Conservation (phyloP, 2,329 filamentous ascomycete species). For the Aspergillus vadensis region DNA sequence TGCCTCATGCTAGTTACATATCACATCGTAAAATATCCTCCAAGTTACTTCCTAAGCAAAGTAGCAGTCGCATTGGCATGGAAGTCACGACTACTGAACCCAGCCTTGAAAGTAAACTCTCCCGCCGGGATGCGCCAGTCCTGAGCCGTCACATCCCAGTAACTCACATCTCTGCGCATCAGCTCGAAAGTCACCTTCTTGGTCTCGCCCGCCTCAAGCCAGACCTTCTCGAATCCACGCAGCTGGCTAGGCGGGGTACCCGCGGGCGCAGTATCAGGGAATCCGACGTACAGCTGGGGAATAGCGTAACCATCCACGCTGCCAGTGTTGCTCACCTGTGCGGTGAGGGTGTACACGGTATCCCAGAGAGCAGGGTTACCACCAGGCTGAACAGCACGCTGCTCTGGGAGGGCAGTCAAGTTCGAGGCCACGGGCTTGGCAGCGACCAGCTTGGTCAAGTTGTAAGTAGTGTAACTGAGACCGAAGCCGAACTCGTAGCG, state of each 20-base stretch:
- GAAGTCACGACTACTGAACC: slow-evolving; percentile 22
- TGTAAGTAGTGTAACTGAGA: slow-evolving; percentile 69
- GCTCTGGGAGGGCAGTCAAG: slow-evolving; percentile 56
- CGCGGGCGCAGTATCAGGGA: slow-evolving; percentile 29
- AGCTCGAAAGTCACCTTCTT: slow-evolving; percentile 56
- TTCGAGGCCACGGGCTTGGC: slow-evolving; percentile 46
- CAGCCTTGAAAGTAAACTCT: slow-evolving; percentile 17
- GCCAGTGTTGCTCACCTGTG: slow-evolving; percentile 73
- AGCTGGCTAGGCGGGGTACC: slow-evolving; percentile 54
- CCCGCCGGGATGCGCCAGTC: slow-evolving; percentile 54
- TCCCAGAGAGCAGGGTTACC: slow-evolving; percentile 29
- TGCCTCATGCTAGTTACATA: neutral
- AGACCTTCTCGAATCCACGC: slow-evolving; percentile 64
- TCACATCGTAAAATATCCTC: too few species aligned
- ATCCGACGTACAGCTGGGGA: slow-evolving; percentile 55
- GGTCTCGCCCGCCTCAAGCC: slow-evolving; percentile 32
- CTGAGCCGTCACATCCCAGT: slow-evolving; percentile 63
- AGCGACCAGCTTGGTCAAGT: slow-evolving; percentile 72
- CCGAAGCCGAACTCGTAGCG: slow-evolving; percentile 53
- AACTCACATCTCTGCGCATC: slow-evolving; percentile 62
- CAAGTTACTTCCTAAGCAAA: neutral
- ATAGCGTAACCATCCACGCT: slow-evolving; percentile 68
- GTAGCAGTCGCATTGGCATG: neutral
- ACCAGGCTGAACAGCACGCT: slow-evolving; percentile 48
- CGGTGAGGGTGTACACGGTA: slow-evolving; percentile 44